Evolutionary conservation across 495 filamentous ascomycete species (phyloP).

Genomic region (Podospora comata): DNA sequence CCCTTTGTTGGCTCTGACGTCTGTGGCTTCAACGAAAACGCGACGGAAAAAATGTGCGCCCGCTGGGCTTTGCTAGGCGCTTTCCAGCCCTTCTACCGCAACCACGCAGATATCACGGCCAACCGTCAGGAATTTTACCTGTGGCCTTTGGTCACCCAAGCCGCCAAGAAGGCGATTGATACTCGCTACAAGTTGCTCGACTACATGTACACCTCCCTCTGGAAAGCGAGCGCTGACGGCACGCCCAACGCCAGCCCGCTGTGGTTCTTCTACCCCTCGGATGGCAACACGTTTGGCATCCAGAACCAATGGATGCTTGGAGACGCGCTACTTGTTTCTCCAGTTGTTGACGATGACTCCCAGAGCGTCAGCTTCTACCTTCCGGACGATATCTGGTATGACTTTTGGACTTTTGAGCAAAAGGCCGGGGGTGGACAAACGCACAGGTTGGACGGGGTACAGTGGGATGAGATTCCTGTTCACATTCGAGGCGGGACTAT

Average conservation of each 20-base stretch:
- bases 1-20: conserved; percentile 82
- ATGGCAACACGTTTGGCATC: conserved; percentile 56
- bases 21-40: conserved; percentile 71
- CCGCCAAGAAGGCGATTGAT: conserved; percentile 66
- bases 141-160: conserved; percentile 60
- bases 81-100: conserved; percentile 81
- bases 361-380: conserved; percentile 68
- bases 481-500: conserved; percentile 68
- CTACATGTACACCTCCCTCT: conserved; percentile 75
- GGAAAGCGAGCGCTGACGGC: conserved; percentile 56
- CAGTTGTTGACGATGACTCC: conserved; percentile 61
- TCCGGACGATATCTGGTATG: conserved; percentile 70
- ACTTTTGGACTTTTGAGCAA: conserved; percentile 61
- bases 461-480: conserved; percentile 67
- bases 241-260: conserved; percentile 62
- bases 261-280: conserved; percentile 67
- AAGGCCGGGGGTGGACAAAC: conserved; percentile 53
- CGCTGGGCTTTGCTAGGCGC: conserved; percentile 78
- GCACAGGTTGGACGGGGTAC: conserved; percentile 51
- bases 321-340: conserved; percentile 62
- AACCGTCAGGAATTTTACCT: conserved; percentile 76
- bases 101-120: conserved; percentile 59
- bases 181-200: conserved; percentile 72
- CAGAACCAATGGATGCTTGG: conserved; percentile 74
- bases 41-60: conserved; percentile 73